A percentile compares a stretch with the other conserved stretches of the same genome.
phyloP scores from a whole-genome alignment of 179 eudicot genomes.

The Nepenthes alata region DNA sequence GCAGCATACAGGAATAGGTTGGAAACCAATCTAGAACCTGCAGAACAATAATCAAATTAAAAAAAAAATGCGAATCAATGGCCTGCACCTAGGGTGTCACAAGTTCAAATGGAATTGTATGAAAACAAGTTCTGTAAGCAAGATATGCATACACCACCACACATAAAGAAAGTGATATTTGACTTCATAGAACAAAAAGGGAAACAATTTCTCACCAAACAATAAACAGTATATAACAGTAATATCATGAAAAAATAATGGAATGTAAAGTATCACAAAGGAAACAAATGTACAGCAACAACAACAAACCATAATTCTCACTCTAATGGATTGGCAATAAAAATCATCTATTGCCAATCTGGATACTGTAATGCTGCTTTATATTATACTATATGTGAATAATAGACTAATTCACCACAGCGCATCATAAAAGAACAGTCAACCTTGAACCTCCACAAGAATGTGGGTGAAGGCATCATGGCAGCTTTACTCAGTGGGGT shows the following conservation, averaged over 20 bases:
- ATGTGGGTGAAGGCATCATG: conserved; percentile 74
- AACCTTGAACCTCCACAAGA: conserved; percentile 97
- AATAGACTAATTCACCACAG: background rate
- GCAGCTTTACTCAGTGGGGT: conserved; percentile 47
- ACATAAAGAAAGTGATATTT: background rate
- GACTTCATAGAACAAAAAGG: background rate
- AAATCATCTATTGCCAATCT: too few relatives aligned
- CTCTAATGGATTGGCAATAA: too few relatives aligned
- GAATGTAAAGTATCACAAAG: too few relatives aligned
- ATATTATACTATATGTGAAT: too few relatives aligned
- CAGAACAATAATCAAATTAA: background rate
- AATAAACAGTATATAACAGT: conserved; percentile 4
- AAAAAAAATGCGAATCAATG: background rate
- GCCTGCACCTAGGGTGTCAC: background rate
- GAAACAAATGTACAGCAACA: too few relatives aligned
- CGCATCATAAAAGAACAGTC: background rate
- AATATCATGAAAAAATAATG: background rate
- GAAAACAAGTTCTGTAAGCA: too few relatives aligned
- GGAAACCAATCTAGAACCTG: background rate
- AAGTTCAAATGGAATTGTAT: background rate
- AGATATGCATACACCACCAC: too few relatives aligned
- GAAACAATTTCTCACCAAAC: background rate
- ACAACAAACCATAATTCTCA: too few relatives aligned
- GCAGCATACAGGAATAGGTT: too few relatives aligned
- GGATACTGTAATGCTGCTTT: too few relatives aligned